Percentiles rank a stretch among this genome's conserved stretches.
These are phyloP conservation scores for Salix koriyanagi DNA, from an alignment of 345 rosid species.

Conservation along the genomic window DNA sequence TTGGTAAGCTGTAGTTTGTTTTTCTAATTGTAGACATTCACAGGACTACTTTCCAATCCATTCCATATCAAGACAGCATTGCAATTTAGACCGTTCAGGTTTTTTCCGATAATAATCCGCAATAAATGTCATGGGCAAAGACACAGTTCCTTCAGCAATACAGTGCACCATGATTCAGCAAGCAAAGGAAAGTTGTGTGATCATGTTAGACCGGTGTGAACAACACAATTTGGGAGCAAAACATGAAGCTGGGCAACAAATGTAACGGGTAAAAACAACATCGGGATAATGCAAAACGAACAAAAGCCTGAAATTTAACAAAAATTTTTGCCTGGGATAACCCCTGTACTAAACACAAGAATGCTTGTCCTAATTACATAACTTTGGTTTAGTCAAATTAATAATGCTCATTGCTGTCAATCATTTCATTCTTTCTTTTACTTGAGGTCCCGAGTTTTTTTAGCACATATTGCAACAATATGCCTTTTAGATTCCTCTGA, in stretches of 20 bases:
- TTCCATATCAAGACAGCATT: not conserved
- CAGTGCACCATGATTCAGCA: not conserved
- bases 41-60: no score
- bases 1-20: not conserved
- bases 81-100: not conserved
- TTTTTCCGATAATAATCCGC: not conserved
- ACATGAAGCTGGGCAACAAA: not conserved
- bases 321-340: not conserved
- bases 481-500: constrained; percentile 28
- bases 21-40: not conserved
- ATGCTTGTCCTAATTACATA: constrained; percentile 2
- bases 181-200: not conserved
- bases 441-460: constrained; percentile 24
- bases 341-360: not conserved
- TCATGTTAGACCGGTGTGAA: not conserved
- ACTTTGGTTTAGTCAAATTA: constrained; percentile 31
- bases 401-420: constrained; percentile 24
- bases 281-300: not conserved
- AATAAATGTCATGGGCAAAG: not conserved
- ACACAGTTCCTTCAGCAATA: not conserved
- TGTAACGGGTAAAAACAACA: not conserved
- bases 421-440: constrained; percentile 50
- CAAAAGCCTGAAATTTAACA: no score
- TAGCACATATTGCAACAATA: not conserved
- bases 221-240: not conserved